Percentiles rank a stretch among this genome's conserved stretches.
Conservation (phyloP, 1,139 yeast species). For the Lodderomyces elongisporus region DNA sequence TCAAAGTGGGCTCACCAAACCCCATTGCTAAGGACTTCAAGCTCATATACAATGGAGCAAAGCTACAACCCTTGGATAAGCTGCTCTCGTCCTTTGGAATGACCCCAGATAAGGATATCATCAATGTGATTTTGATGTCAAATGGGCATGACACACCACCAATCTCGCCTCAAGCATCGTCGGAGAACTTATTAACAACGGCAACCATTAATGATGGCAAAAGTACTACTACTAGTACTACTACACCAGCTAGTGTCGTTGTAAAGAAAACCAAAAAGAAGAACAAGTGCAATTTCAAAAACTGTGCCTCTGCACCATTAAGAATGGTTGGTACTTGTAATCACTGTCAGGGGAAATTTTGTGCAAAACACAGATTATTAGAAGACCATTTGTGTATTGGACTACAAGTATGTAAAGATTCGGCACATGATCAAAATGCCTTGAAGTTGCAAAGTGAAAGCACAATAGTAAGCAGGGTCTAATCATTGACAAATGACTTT, state of each 20-base stretch:
- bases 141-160: constrained; percentile 25
- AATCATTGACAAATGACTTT: too few species aligned
- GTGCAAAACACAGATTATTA: constrained; percentile 81
- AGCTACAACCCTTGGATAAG: constrained; percentile 32
- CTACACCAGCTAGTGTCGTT: constrained; percentile 16
- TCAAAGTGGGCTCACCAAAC: constrained; percentile 38
- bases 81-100: constrained; percentile 22
- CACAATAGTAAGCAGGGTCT: constrained; percentile 31
- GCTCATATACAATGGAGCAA: constrained; percentile 49
- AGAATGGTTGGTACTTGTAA: constrained; percentile 87
- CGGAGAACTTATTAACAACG: constrained; percentile 11
- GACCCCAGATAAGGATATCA: constrained; percentile 15
- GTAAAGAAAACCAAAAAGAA: constrained; percentile 46
- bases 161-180: constrained; percentile 13
- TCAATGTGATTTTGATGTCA: constrained; percentile 44
- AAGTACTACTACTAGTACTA: constrained; percentile 16
- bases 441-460: constrained; percentile 40
- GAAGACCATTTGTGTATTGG: constrained; percentile 84
- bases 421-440: constrained; percentile 51
- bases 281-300: constrained; percentile 56
- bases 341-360: constrained; percentile 80
- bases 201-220: too few species aligned
- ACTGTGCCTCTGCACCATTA: constrained; percentile 64
- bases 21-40: constrained; percentile 41
- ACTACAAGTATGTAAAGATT: constrained; percentile 74